Evolutionary conservation across 2,329 filamentous ascomycete genomes (phyloP).

Genomic region (Aureobasidium sp.): DNA sequence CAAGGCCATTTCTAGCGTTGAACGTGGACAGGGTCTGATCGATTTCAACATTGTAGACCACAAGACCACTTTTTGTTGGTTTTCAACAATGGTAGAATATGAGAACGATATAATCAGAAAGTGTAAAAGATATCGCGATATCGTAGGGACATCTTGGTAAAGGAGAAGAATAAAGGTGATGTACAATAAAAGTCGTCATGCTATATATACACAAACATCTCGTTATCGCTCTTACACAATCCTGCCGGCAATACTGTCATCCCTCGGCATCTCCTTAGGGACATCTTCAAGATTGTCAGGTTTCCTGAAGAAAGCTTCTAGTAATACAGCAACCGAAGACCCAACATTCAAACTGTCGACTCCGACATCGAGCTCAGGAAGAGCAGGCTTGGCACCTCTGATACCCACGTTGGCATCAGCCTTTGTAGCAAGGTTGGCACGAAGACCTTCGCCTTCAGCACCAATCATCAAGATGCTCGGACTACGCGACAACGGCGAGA

Average conservation of each 20-base stretch:
- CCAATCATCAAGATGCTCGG: slow-evolving; percentile 79
- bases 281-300: slow-evolving; percentile 19
- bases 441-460: slow-evolving; percentile 69
- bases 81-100: background rate
- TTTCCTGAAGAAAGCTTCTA: slow-evolving; percentile 25
- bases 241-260: background rate
- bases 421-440: slow-evolving; percentile 54
- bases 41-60: background rate
- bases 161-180: background rate
- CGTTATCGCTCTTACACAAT: background rate
- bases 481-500: slow-evolving; percentile 5
- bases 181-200: background rate
- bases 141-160: background rate
- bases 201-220: background rate
- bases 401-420: slow-evolving; percentile 63
- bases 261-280: background rate
- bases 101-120: background rate
- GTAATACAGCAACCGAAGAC: background rate
- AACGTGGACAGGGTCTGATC: background rate
- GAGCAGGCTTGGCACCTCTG: slow-evolving; percentile 23
- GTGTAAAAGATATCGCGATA: background rate
- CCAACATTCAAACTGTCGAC: slow-evolving; percentile 37
- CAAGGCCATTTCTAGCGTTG: background rate
- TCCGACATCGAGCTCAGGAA: slow-evolving; percentile 37
- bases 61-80: background rate